Evolutionary conservation across 345 rosid species (phyloP).

Genomic region (Ricinus communis): DNA sequence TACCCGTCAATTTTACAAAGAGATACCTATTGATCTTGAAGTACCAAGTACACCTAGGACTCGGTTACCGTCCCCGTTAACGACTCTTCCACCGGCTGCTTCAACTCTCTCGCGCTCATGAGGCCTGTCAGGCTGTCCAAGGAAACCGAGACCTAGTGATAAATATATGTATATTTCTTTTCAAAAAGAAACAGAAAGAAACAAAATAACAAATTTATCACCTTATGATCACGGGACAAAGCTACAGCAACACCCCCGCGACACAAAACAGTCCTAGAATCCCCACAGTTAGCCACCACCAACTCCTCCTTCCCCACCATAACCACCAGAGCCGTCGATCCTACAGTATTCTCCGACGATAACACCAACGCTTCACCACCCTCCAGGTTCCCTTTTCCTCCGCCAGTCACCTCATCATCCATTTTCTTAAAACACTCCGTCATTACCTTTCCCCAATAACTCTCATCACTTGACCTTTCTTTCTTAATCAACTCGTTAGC

Average conservation of each 20-base stretch:
- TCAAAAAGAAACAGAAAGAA: too few relatives aligned
- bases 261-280: constrained; percentile 38
- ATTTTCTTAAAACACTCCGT: constrained; percentile 31
- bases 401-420: constrained; percentile 37
- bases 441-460: constrained; percentile 41
- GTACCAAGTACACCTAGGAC: constrained; percentile 27
- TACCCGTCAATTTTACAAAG: too few relatives aligned
- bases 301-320: constrained; percentile 37
- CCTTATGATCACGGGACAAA: constrained; percentile 39
- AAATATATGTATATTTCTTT: too few relatives aligned
- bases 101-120: constrained; percentile 27
- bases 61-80: constrained; percentile 17
- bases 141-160: too few relatives aligned
- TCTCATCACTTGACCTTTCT: background rate
- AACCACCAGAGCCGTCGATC: constrained; percentile 40
- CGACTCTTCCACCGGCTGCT: constrained; percentile 24
- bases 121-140: constrained; percentile 32
- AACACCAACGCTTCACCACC: background rate
- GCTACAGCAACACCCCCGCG: constrained; percentile 32
- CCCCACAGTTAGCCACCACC: constrained; percentile 48
- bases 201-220: background rate
- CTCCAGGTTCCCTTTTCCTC: background rate
- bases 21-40: constrained; percentile 34
- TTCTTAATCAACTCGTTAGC: constrained; percentile 30
- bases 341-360: background rate